phyloP scores from a whole-genome alignment of 257 asterid species.

The Solanum arcanum region DNA sequence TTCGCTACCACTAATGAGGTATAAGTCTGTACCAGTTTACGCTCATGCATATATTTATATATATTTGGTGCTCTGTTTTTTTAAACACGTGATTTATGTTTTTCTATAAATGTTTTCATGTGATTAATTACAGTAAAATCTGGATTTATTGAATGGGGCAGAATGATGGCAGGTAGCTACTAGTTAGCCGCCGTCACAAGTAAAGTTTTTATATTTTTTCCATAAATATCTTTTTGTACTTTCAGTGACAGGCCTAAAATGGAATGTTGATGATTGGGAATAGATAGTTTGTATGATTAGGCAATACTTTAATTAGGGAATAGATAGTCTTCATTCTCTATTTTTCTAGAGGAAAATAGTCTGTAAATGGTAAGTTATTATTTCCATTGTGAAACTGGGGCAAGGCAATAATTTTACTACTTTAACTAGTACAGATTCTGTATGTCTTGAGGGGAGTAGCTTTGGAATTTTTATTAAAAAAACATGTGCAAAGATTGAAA shows the following conservation, averaged over 20 bases:
- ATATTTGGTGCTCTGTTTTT: not conserved
- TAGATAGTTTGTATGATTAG: not conserved
- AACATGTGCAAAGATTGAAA: not conserved
- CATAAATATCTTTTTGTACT: not conserved
- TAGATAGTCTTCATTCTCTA: not conserved
- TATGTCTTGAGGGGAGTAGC: not conserved
- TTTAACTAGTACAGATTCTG: not conserved
- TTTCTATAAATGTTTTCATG: not conserved
- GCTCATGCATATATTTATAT: not conserved
- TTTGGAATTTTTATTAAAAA: not conserved
- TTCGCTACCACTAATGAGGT: conserved; percentile 89
- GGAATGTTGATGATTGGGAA: not conserved
- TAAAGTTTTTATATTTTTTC: not conserved
- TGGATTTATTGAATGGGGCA: not conserved
- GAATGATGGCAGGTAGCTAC: not conserved
- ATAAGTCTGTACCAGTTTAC: not conserved
- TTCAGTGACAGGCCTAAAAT: not conserved
- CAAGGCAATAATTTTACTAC: not conserved
- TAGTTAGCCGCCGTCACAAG: not conserved
- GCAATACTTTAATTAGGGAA: not conserved
- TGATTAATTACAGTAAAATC: not conserved
- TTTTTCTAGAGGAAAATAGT: not conserved
- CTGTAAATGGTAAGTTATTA: not conserved
- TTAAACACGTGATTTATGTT: not conserved
- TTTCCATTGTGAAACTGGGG: not conserved